Base-by-base conservation (phyloP, 331 rosid species). In the Rosa hybrid region DNA sequence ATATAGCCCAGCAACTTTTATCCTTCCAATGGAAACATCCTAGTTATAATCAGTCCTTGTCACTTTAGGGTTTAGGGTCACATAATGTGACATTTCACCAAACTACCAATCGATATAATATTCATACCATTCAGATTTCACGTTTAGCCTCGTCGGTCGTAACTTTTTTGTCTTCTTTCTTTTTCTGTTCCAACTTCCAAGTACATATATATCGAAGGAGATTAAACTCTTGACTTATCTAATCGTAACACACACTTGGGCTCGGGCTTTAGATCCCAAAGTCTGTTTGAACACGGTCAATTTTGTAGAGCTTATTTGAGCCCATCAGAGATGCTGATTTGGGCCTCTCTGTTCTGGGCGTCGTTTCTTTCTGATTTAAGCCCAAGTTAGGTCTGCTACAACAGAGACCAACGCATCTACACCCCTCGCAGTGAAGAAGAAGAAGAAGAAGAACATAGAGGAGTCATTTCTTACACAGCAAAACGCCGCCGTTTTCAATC, bases 401-500 rank as follows among this genome's bases (percentile, higher is more conserved):
- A 6, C 71, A 9, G 45, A 5, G 45, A 67, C 48, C 72, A 8
- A 2, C 71, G 21, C 18, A 59, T 23, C 4, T 4, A 44, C 71
- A 1, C 71, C 17, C 17, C 20, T 2, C 46, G n/a, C 56, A 60
- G 51, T 56, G 50, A 68, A 34, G 64, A 77, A 48, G 79, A 60
- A 25, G 69, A 56, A 20, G 39, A 17, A 54, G 68, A 30, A 60
- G 34, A 39, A 45, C 42, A 18, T 13, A 46, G 63, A 10, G 30
- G 50, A 50, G 74, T 74, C 49, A 63, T 30, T 77, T 48, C 63
- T 10, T 77, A 11, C 41, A 4, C 34, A 34, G 73, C 11, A 16
- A 77, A 48, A 64, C 80, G 80, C 63, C 65, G 74, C 50, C 53
- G 51, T 77, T 17, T 30, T 25, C 65, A 51, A 65, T 51, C 74